These are phyloP conservation scores for Beauveria sp. DNA, from an alignment of 2,329 filamentous ascomycete species.

Conservation along the genomic window DNA sequence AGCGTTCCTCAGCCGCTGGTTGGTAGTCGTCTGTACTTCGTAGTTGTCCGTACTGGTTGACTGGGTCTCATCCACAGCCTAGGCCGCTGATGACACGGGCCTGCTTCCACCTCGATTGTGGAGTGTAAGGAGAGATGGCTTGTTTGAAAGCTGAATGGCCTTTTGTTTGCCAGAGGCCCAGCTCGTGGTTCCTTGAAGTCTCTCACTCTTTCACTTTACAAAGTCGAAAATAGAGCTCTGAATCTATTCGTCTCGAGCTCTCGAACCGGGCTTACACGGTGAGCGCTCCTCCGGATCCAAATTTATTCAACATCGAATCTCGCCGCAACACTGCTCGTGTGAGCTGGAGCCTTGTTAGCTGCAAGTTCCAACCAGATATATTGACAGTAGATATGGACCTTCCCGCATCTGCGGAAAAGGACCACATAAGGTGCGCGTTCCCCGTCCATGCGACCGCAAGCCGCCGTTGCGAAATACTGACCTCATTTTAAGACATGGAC, in stretches of 20 bases:
- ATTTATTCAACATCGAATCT: neutral
- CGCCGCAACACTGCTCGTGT: neutral
- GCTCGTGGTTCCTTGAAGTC: neutral
- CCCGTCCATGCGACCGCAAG: neutral
- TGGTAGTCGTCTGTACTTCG: neutral
- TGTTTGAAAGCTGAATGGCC: conserved; percentile 5
- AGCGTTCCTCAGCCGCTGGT: neutral
- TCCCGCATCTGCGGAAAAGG: neutral
- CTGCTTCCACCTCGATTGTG: conserved; percentile 9
- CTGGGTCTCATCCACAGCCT: conserved; percentile 6
- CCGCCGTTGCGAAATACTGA: neutral
- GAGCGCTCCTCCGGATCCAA: neutral
- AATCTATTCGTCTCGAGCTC: neutral
- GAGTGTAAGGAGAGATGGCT: conserved; percentile 2
- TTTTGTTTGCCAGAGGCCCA: conserved; percentile 3
- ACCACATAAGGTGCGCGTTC: conserved; percentile 7
- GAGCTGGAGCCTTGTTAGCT: neutral
- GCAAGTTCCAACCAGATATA: neutral
- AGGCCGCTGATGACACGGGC: conserved; percentile 10
- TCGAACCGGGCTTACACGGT: neutral
- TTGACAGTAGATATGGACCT: conserved; percentile 1
- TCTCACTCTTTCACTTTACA: neutral
- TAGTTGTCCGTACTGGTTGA: neutral
- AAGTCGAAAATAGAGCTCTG: neutral
- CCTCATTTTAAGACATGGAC: conserved; percentile 1